Base-by-base conservation (phyloP, 202 grass and related monocot genomes). In the Zizania palustris region DNA sequence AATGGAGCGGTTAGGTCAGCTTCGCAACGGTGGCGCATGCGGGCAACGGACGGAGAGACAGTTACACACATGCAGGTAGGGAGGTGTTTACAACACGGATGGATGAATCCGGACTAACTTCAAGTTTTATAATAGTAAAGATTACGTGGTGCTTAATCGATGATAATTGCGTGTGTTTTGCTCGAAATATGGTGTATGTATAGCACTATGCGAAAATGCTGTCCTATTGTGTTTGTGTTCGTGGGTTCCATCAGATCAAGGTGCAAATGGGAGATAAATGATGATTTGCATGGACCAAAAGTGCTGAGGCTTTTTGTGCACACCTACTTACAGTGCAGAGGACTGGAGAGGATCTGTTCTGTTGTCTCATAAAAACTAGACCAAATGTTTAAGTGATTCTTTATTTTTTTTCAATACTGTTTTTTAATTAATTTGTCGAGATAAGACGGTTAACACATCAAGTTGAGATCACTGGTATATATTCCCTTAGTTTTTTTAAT, bases 231-330 rank as follows among this genome's bases (percentile, higher is more conserved):
- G 21, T 35, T 0, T 11, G n/a, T 74, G 74, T 5, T 34, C 1
- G 10, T 77, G 55, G 72, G 56, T 12, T 65, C 73, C 56, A 70
- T 37, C 14, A 12, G 6, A 68, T 67, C n/a, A 55, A 55, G 18
- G 57, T 58, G 51, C 19, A 28, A 28, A 41, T 19, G 72, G 9
- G 13, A 18, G 16, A 22, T 68, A 60, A n/a, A n/a, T 45, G 11
- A 67, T 7, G 2, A 19, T 14, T 40, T 16, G 9, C 45, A 16
- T 54, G 36, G 22, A 36, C 5, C 6, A n/a, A 70, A 69, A 55
- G 51, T 20, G 16, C 9, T 20, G 0, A 19, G n/a, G 51, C 51
- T 55, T 55, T 28, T 28, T 28, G 28, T 55, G 51, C 19, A 14
- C 13, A 5, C 46, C 13, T 16, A 48, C 40, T 48, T 50, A 15